These are phyloP conservation scores for Cucurbitaria berberidis DNA, from an alignment of 2,329 filamentous ascomycete species.

Conservation along the genomic window DNA sequence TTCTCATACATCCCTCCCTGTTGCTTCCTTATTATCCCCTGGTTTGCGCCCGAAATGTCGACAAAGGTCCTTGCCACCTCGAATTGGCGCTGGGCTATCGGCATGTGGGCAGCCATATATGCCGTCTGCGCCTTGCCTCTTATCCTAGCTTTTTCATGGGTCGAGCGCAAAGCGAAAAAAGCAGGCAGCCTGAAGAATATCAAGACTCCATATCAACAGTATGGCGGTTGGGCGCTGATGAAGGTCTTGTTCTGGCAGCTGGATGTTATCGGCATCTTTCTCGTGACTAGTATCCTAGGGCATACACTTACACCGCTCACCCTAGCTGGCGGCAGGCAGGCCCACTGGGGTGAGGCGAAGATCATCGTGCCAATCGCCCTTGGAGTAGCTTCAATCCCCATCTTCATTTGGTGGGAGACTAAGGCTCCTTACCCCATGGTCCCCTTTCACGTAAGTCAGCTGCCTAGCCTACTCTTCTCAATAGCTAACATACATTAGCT, in stretches of 20 bases:
- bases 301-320: conserved; percentile 50
- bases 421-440: conserved; percentile 60
- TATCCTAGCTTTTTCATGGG: conserved; percentile 57
- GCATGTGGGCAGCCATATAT: conserved; percentile 67
- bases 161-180: conserved; percentile 60
- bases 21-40: conserved; percentile 58
- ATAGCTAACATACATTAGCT: conserved; percentile 38
- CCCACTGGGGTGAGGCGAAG: conserved; percentile 59
- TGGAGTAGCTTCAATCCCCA: conserved; percentile 57
- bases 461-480: background rate
- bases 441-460: conserved; percentile 57
- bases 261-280: conserved; percentile 57
- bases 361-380: conserved; percentile 60
- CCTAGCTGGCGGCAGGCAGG: background rate
- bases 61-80: conserved; percentile 57
- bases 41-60: conserved; percentile 66
- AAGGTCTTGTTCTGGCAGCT: conserved; percentile 63
- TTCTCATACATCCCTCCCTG: conserved; percentile 15
- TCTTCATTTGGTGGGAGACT: conserved; percentile 62
- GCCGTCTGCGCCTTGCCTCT: conserved; percentile 52
- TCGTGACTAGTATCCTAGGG: conserved; percentile 56
- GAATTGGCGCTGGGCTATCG: conserved; percentile 66
- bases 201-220: conserved; percentile 52
- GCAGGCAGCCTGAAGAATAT: conserved; percentile 55
- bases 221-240: conserved; percentile 48